Evolutionary conservation across 2,329 filamentous ascomycete genomes (phyloP), one percentile per base, ranked within the genome.

Genomic region (Peltaster fructicola): DNA sequence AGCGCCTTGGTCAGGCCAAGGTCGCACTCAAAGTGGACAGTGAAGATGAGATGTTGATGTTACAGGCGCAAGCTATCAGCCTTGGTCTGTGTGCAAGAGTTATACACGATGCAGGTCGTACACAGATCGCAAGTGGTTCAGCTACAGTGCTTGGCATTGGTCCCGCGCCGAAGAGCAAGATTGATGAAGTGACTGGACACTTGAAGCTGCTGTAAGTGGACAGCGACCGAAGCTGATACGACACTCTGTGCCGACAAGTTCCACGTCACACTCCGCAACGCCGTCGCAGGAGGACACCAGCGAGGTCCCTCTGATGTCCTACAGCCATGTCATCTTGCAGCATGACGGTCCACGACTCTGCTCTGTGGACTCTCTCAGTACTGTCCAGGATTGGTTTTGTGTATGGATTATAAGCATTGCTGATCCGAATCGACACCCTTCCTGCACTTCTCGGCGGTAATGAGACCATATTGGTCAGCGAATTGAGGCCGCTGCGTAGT

Each of bases 81-180:
- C 50, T 93, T 30, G 85, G 88, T 2, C 53, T 98, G 30, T 84
- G 81, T 32, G 81, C 85, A 26, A 76, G 85, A 50, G 72, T 92
- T 26, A 85, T 98, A 37, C 73, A 79, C 43, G 88, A 98, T 54
- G 88, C 88, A n/a, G 88, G 88, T 8, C 68, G 88, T 33, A 98
- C 88, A 22, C 88, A 98, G 65, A 95, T 98, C 51, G 84, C 82
- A 25, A 73, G 77, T 20, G 85, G 88, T 10, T 93, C 82, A 50
- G 66, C 80, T 50, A 98, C 88, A 1, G 88, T 98, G 20, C 58
- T 98, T 25, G 88, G 88, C 1, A 71, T 63, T 30, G 59, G 56
- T 16, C 54, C 69, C 30, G 85, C 75, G 14, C 85, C 85, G 0
- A 84, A 76, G 61, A 84, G 78, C 41, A 58, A 84, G 29, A 73